Base-by-base conservation (phyloP, 352 stramenopile species). In the Heterotrichella gracilis region DNA sequence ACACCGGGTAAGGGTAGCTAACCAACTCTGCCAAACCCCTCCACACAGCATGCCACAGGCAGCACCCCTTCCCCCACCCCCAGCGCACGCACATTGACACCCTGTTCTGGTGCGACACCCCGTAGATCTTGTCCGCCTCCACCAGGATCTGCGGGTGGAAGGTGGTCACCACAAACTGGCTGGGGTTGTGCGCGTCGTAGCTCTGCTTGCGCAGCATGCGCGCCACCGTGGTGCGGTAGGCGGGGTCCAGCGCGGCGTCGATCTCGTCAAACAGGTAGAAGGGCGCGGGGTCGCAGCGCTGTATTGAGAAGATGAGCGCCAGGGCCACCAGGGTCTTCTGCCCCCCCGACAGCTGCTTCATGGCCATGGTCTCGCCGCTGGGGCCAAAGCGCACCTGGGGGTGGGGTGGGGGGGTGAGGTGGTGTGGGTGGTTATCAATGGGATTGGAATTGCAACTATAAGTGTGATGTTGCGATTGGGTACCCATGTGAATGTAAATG, bases 261-360 rank as follows among this genome's bases (percentile, higher is more conserved):
- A 99, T 91, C 74, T 99, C 94, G 76, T 99, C 94, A 76, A 99
- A 97, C 25, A 99, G 81, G 75, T 99, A 99, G 78, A 99, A 99
- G 2, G 94, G 93, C 41, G 92, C 92, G 69, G 94, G 93, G 74
- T 99, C 92, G 71, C 90, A 96, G 25, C 92, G 83, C 75, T 93
- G 84, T 24, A 77, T 72, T 3, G 94, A 89, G 77, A 99, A 99
- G 71, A 99, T 98, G 71, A 99, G 91, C n/a, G 91, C 90, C 25
- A 99, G 80, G 1, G 92, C 91, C 13, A 99, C 90, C 32, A 99
- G 79, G 0, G 93, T 88, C 75, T 98, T 98, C 76, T 99, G 93
- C 0, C 94, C 94, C 41, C 94, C 94, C 13, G 89, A 97, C 3
- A 99, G 85, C 71, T 96, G 89, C 70, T 90, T 86, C 90, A 98